Evolutionary conservation across 768 basidiomycete genomes (phyloP).

Genomic region (Cystoderma amianthinum): DNA sequence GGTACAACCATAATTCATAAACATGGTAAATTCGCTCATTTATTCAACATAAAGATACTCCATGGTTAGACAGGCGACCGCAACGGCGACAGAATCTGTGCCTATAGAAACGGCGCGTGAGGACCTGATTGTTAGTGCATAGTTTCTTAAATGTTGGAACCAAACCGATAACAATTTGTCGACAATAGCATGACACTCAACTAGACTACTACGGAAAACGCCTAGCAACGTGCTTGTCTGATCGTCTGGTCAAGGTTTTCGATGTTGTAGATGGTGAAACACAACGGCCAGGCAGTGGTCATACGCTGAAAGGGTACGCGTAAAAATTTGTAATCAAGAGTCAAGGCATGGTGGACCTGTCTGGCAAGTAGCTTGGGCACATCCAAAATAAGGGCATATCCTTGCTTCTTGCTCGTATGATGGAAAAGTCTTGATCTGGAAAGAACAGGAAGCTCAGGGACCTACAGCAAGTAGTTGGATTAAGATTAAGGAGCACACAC

Average conservation of each 20-base stretch:
- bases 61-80: conserved; percentile 44
- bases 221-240: conserved; percentile 94
- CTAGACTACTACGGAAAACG: conserved; percentile 97
- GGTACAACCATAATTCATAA: too few species aligned
- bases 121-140: conserved; percentile 88
- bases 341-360: conserved; percentile 91
- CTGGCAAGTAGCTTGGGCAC: conserved; percentile 98
- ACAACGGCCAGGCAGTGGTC: conserved; percentile 52
- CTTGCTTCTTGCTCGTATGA: conserved; percentile 99
- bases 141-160: too few species aligned
- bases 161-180: conserved; percentile 1
- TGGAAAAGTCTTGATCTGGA: conserved; percentile 98
- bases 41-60: too few species aligned
- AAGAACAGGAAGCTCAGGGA: conserved; percentile 68
- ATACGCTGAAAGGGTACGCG: conserved; percentile 74
- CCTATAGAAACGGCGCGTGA: conserved; percentile 95
- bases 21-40: too few species aligned
- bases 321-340: neutral
- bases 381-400: conserved; percentile 95
- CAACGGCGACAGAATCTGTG: conserved; percentile 59
- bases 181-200: conserved; percentile 89
- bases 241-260: conserved; percentile 92
- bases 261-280: conserved; percentile 88
- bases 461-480: conserved; percentile 67
- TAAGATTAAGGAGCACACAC: conserved; percentile 90